phyloP scores from a whole-genome alignment of 306 rosid species.

The Quercus suber region DNA sequence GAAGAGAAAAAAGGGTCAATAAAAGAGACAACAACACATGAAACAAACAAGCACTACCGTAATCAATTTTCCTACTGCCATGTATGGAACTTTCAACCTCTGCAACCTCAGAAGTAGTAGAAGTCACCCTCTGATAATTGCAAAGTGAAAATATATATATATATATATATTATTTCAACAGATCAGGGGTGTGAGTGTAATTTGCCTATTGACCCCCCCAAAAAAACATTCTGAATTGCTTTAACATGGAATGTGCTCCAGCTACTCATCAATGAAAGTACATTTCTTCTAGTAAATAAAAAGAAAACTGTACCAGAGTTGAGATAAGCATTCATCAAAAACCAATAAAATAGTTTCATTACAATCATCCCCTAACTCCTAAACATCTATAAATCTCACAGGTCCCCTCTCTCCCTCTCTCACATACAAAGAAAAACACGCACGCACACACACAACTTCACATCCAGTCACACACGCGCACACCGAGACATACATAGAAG shows the following conservation, averaged over 20 bases:
- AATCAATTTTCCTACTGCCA: conserved; percentile 40
- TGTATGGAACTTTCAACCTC: conserved; percentile 47
- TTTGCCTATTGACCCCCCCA: conserved; percentile 11
- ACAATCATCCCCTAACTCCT: conserved; percentile 35
- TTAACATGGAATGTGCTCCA: neutral
- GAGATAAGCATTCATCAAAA: conserved; percentile 23
- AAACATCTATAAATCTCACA: conserved; percentile 47
- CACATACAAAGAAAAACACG: neutral
- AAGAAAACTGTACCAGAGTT: conserved; percentile 12
- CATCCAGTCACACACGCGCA: neutral
- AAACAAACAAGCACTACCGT: conserved; percentile 54
- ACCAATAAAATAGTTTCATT: conserved; percentile 30
- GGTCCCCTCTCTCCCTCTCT: conserved; percentile 25
- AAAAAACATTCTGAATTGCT: conserved; percentile 1
- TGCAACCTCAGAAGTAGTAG: conserved; percentile 35
- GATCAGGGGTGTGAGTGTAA: conserved; percentile 27
- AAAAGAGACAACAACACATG: conserved; percentile 69
- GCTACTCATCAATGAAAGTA: conserved; percentile 23
- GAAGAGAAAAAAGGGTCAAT: conserved; percentile 44
- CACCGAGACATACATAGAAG: neutral
- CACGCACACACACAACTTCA: neutral
- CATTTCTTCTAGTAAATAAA: conserved; percentile 33
- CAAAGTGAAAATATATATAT: neutral
- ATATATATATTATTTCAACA: conserved; percentile 10
- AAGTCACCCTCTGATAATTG: conserved; percentile 37